A percentile compares a stretch with the other conserved stretches of the same genome.
phyloP scores from a whole-genome alignment of 495 filamentous ascomycete genomes.

The Neurospora sp. region DNA sequence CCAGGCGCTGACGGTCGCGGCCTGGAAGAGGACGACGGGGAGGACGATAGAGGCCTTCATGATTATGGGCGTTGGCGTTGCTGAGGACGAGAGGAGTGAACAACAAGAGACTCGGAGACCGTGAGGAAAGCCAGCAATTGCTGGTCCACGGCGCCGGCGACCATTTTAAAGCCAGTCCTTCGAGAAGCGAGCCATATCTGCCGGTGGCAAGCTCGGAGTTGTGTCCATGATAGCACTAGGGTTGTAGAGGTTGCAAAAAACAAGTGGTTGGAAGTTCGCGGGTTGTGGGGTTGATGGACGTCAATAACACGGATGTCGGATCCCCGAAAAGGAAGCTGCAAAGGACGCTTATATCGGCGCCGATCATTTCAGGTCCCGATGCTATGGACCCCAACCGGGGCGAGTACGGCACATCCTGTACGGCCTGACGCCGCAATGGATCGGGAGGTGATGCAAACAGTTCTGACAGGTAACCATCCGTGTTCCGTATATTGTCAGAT shows the following conservation, averaged over 20 bases:
- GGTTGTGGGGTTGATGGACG: not conserved
- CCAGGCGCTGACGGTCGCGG: slow-evolving; percentile 31
- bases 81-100: not conserved
- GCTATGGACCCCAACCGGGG: not conserved
- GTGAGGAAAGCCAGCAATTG: not conserved
- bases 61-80: not conserved
- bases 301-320: not conserved
- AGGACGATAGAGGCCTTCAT: not conserved
- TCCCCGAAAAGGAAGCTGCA: not conserved
- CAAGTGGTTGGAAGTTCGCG: not conserved
- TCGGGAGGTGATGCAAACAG: not conserved
- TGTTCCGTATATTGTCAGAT: too few species aligned
- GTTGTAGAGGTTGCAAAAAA: not conserved
- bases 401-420: not conserved
- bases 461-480: too few species aligned
- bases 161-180: not conserved
- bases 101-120: not conserved
- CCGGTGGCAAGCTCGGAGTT: not conserved
- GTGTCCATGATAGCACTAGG: not conserved
- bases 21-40: not conserved
- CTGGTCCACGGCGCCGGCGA: not conserved
- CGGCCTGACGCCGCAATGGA: not conserved
- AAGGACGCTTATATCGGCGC: not conserved
- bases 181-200: not conserved
- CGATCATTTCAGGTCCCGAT: not conserved